Conservation (phyloP, 73 alveolate species). For the Symbiodinium pilosum region DNA sequence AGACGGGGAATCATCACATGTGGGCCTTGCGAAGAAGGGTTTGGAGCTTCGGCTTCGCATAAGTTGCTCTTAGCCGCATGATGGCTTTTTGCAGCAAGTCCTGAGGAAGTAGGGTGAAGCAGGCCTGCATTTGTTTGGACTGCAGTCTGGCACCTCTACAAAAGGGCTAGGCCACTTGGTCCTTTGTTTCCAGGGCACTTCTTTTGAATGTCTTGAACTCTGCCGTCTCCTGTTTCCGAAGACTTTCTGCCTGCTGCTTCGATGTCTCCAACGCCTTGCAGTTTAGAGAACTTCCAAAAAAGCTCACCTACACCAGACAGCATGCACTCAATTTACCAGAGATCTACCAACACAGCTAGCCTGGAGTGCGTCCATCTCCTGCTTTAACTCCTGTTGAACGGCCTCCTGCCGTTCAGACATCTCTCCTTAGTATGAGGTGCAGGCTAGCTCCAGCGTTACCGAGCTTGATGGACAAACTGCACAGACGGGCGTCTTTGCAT, state of each 20-base stretch:
- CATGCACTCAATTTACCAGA: neutral
- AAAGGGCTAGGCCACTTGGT: no score
- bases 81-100: neutral
- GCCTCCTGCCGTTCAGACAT: neutral
- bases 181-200: neutral
- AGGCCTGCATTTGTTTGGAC: neutral
- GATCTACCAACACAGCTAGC: neutral
- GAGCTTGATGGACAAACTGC: no score
- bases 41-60: neutral
- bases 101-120: neutral
- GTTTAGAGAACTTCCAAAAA: no score
- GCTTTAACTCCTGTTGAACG: neutral
- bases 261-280: neutral
- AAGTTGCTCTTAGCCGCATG: neutral
- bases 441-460: no score
- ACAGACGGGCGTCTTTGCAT: neutral
- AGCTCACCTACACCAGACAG: no score
- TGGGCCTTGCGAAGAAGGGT: neutral
- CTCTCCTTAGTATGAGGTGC: neutral
- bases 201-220: neutral
- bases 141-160: no score
- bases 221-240: neutral
- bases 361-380: neutral
- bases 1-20: neutral
- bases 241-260: neutral